A percentile compares a stretch with the other conserved stretches of the same genome.
Conservation (phyloP, 106 monocot genomes). For the Phalaenopsis aphrodite region DNA sequence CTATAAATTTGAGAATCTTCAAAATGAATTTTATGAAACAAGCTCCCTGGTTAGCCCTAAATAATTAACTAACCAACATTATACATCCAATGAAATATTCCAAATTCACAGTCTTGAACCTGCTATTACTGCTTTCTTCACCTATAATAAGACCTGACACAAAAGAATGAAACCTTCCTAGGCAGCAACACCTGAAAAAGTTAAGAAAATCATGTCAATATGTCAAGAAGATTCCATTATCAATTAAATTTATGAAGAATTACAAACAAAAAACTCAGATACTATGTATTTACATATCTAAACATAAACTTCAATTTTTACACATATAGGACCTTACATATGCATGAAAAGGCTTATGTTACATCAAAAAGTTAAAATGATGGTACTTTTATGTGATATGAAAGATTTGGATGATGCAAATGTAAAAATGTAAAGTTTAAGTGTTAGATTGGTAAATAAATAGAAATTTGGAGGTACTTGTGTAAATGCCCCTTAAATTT, state of each 20-base stretch:
- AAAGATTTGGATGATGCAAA: too few species aligned
- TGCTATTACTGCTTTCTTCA: constrained; percentile 22
- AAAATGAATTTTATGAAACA: background rate
- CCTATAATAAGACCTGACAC: constrained; percentile 15
- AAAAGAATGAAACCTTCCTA: constrained; percentile 18
- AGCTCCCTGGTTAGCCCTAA: constrained; percentile 14
- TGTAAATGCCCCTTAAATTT: background rate
- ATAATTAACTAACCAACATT: constrained; percentile 19
- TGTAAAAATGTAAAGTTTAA: too few species aligned
- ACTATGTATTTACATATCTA: too few species aligned
- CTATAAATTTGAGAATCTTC: constrained; percentile 2
- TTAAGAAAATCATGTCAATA: background rate
- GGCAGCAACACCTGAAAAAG: constrained; percentile 21
- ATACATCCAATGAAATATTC: constrained; percentile 12
- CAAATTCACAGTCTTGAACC: constrained; percentile 25
- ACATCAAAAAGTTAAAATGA: too few species aligned
- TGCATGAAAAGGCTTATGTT: too few species aligned
- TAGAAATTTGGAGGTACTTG: too few species aligned
- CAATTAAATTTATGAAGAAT: background rate
- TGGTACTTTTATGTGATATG: too few species aligned
- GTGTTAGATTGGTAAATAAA: too few species aligned
- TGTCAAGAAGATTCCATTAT: background rate
- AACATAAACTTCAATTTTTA: too few species aligned
- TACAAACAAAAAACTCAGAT: too few species aligned
- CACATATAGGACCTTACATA: too few species aligned